Percentiles rank a stretch among this genome's conserved stretches.
These are phyloP conservation scores for Bruguiera parviflora DNA, from an alignment of 345 rosid genomes.

Conservation along the genomic window DNA sequence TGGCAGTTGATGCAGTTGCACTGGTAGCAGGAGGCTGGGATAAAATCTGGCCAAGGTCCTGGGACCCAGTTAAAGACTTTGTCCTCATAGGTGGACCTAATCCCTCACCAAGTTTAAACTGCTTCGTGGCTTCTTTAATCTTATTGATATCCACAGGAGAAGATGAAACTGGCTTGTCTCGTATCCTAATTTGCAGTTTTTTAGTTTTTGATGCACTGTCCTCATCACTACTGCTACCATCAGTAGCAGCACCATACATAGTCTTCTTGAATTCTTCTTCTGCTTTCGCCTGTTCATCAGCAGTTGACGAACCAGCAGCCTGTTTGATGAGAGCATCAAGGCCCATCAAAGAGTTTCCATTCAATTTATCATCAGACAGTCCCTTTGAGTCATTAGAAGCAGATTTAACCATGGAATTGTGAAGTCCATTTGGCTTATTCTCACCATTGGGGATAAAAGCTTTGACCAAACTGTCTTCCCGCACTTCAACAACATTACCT, in stretches of 20 bases:
- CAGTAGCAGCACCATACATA: slow-evolving; percentile 68
- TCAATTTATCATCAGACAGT: slow-evolving; percentile 44
- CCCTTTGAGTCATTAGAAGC: slow-evolving; percentile 43
- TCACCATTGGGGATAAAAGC: slow-evolving; percentile 51
- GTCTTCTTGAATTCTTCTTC: slow-evolving; percentile 98
- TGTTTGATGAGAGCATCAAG: slow-evolving; percentile 65
- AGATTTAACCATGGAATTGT: slow-evolving; percentile 42
- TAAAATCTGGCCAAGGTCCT: slow-evolving; percentile 57
- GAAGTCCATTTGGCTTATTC: slow-evolving; percentile 42
- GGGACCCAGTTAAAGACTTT: slow-evolving; percentile 56
- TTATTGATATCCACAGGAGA: slow-evolving; percentile 78
- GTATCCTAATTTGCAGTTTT: slow-evolving; percentile 82
- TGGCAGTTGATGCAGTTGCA: slow-evolving; percentile 32
- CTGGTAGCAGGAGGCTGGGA: slow-evolving; percentile 41
- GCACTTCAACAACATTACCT: slow-evolving; percentile 83
- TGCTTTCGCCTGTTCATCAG: slow-evolving; percentile 91
- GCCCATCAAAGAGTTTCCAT: slow-evolving; percentile 65
- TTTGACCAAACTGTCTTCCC: slow-evolving; percentile 76
- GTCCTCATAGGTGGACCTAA: slow-evolving; percentile 69
- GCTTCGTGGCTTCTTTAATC: slow-evolving; percentile 91
- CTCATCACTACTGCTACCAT: slow-evolving; percentile 96
- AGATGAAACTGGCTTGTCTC: slow-evolving; percentile 74
- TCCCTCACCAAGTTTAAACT: slow-evolving; percentile 81
- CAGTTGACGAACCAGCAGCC: slow-evolving; percentile 35
- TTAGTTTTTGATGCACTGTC: slow-evolving; percentile 68